Percentiles rank a stretch among this genome's conserved stretches.
Conservation (phyloP, 306 rosid genomes). For the Fagus crenata region DNA sequence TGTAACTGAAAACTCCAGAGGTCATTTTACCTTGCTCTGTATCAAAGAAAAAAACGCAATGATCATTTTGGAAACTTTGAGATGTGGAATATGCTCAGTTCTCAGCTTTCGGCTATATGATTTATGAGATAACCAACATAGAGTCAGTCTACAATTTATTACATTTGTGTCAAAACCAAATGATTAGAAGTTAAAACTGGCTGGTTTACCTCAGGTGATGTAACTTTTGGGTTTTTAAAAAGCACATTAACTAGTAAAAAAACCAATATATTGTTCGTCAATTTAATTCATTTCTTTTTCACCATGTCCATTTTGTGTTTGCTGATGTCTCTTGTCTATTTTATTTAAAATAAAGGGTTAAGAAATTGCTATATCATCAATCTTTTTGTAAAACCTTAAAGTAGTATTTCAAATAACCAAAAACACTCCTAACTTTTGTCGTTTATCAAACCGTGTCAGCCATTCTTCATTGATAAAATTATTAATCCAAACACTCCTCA, state of each 20-base stretch:
- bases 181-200: neutral
- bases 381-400: too few relatives aligned
- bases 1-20: neutral
- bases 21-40: neutral
- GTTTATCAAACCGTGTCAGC: too few relatives aligned
- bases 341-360: too few relatives aligned
- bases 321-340: neutral
- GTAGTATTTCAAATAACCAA: too few relatives aligned
- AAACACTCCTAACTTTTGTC: too few relatives aligned
- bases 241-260: neutral
- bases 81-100: neutral
- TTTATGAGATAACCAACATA: neutral
- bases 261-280: neutral
- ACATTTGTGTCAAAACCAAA: neutral
- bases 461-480: too few relatives aligned
- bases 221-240: neutral
- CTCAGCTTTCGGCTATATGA: neutral
- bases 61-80: neutral
- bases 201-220: neutral
- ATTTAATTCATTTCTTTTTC: neutral
- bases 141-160: neutral
- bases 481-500: too few relatives aligned
- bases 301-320: neutral
- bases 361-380: too few relatives aligned
- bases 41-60: neutral